These are phyloP conservation scores for Ophiosphaerella narmari DNA, from an alignment of 2,329 filamentous ascomycete genomes.

Conservation along the genomic window DNA sequence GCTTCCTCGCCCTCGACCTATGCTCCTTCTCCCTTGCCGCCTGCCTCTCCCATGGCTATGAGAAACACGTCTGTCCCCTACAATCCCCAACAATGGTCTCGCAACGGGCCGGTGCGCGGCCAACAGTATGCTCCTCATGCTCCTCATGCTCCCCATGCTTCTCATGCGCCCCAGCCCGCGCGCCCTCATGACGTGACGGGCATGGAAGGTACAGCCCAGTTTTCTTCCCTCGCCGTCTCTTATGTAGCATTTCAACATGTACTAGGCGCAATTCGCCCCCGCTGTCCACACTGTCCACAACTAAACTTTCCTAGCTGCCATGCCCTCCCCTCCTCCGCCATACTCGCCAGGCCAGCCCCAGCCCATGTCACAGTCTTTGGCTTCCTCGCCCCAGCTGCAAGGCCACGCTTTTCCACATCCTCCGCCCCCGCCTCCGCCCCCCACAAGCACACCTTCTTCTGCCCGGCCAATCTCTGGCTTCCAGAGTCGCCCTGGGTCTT, in stretches of 20 bases:
- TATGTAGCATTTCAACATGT: slow-evolving; percentile 1
- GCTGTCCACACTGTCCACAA: not conserved
- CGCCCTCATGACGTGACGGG: slow-evolving; percentile 49
- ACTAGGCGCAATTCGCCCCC: slow-evolving; percentile 1
- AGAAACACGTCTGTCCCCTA: slow-evolving; percentile 47
- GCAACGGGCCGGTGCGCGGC: slow-evolving; percentile 45
- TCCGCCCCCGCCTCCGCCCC: slow-evolving; percentile 26
- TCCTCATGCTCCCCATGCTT: too few relatives aligned
- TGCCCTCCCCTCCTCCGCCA: slow-evolving; percentile 57
- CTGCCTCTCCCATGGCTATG: slow-evolving; percentile 44
- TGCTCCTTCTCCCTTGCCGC: slow-evolving; percentile 34
- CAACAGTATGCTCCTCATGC: slow-evolving; percentile 43
- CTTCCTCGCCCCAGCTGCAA: slow-evolving; percentile 46
- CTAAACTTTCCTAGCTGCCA: slow-evolving; percentile 43
- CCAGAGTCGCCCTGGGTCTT: slow-evolving; percentile 36
- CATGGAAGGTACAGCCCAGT: slow-evolving; percentile 51
- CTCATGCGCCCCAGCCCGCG: slow-evolving; percentile 25
- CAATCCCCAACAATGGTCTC: slow-evolving; percentile 57
- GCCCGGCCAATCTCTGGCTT: slow-evolving; percentile 37
- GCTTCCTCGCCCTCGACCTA: slow-evolving; percentile 38
- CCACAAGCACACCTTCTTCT: slow-evolving; percentile 33
- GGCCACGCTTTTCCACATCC: slow-evolving; percentile 44
- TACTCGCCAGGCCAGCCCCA: slow-evolving; percentile 53
- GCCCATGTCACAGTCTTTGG: slow-evolving; percentile 38
- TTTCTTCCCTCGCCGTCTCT: slow-evolving; percentile 9